A percentile compares a stretch with the other conserved stretches of the same genome.
Evolutionary conservation across 2,329 filamentous ascomycete genomes (phyloP).

Genomic region (Sporothrix inflata): DNA sequence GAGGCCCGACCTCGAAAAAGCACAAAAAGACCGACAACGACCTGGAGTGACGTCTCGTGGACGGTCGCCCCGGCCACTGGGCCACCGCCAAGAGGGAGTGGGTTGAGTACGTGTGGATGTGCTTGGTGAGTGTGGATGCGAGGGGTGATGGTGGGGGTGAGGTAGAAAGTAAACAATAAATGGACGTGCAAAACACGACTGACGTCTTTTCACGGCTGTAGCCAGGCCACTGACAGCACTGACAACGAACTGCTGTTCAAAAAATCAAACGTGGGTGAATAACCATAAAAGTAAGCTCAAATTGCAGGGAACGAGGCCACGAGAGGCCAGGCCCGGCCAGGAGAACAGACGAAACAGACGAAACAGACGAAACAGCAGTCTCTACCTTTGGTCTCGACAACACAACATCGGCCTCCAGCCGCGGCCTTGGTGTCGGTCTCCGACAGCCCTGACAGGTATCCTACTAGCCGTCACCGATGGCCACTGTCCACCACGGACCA

Average conservation of each 20-base stretch:
- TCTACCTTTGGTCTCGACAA: not conserved
- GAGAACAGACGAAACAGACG: constrained; percentile 2
- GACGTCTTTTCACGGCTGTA: not conserved
- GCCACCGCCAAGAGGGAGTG: not conserved
- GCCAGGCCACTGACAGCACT: not conserved
- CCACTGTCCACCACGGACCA: not conserved
- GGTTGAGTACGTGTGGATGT: not conserved
- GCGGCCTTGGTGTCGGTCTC: not conserved
- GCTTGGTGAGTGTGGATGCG: not conserved
- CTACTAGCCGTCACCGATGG: no score
- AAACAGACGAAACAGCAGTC: constrained; percentile 2
- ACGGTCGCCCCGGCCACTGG: constrained; percentile 2
- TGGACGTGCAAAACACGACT: not conserved
- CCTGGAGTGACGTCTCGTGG: not conserved
- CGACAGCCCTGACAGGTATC: not conserved
- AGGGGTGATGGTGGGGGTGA: not conserved
- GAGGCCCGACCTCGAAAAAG: not conserved
- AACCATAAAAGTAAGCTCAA: not conserved
- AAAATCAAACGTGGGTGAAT: not conserved
- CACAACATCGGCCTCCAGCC: not conserved
- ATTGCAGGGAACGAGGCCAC: not conserved
- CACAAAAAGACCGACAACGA: not conserved
- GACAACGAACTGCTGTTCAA: not conserved
- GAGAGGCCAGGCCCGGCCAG: not conserved
- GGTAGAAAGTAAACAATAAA: not conserved